Conservation (phyloP, 495 filamentous ascomycete species). For the Penicillium coprophilum region DNA sequence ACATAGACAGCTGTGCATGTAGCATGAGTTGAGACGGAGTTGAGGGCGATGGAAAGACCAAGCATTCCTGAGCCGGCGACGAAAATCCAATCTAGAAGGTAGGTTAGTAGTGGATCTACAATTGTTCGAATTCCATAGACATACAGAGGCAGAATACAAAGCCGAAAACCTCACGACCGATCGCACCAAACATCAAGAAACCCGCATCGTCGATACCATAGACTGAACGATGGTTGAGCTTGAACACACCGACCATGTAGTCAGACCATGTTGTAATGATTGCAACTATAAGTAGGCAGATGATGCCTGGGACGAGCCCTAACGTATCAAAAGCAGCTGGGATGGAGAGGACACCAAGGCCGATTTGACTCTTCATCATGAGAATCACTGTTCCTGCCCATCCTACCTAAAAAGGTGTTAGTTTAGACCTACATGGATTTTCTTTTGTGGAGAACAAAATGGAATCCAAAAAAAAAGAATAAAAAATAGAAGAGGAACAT, state of each 20-base stretch:
- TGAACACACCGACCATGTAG: constrained; percentile 71
- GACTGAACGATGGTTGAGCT: constrained; percentile 63
- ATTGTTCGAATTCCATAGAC: constrained; percentile 10
- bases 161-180: constrained; percentile 61
- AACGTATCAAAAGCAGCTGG: constrained; percentile 59
- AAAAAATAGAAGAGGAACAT: not conserved
- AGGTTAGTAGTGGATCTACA: constrained; percentile 49
- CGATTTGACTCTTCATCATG: constrained; percentile 52
- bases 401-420: constrained; percentile 29
- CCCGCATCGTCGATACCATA: constrained; percentile 69
- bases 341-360: constrained; percentile 62
- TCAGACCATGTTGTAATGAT: constrained; percentile 69
- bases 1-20: constrained; percentile 58
- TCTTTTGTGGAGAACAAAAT: not conserved
- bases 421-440: not conserved
- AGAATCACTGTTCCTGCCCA: constrained; percentile 37
- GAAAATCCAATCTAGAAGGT: constrained; percentile 51
- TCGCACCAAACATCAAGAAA: constrained; percentile 58
- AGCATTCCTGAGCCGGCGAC: constrained; percentile 53
- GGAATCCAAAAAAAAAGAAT: not conserved
- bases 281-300: constrained; percentile 56
- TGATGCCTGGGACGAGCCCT: constrained; percentile 55
- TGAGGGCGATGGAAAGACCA: constrained; percentile 68
- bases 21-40: constrained; percentile 60
- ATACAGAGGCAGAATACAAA: constrained; percentile 50